Percentiles rank a stretch among this genome's conserved stretches.
phyloP scores from a whole-genome alignment of 371 early-diverging fungal species.

The Zychaea mexicana region DNA sequence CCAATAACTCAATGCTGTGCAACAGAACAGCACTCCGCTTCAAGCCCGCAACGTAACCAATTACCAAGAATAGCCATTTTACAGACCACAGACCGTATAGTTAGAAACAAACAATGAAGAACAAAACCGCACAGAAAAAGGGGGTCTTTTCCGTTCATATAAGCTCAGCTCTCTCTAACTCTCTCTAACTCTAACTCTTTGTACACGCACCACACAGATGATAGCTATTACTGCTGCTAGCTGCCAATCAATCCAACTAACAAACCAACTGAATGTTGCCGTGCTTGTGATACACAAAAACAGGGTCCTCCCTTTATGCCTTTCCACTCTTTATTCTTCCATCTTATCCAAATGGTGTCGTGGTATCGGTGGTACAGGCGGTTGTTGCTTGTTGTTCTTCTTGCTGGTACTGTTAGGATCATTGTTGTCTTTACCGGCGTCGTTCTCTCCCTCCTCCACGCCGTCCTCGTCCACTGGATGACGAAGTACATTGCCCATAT shows the following conservation, averaged over 20 bases:
- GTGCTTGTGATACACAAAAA: not conserved
- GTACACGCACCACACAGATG: no score
- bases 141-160: not conserved
- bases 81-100: not conserved
- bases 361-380: slow-evolving; percentile 24
- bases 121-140: not conserved
- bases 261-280: no score
- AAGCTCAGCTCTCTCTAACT: no score
- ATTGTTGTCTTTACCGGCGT: slow-evolving; percentile 12
- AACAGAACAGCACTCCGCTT: not conserved
- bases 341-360: slow-evolving; percentile 12
- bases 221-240: no score
- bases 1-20: not conserved
- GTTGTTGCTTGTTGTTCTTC: slow-evolving; percentile 12
- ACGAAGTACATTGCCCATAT: slow-evolving; percentile 72
- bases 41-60: not conserved
- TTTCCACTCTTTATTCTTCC: slow-evolving; percentile 22
- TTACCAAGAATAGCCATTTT: not conserved
- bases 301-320: not conserved
- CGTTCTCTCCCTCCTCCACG: slow-evolving; percentile 25
- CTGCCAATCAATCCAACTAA: no score
- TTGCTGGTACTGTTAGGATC: no score
- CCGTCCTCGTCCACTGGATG: slow-evolving; percentile 53
- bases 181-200: no score
- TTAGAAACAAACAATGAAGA: not conserved